phyloP scores from a whole-genome alignment of 2,329 filamentous ascomycete species.

The Colletotrichum cereale region DNA sequence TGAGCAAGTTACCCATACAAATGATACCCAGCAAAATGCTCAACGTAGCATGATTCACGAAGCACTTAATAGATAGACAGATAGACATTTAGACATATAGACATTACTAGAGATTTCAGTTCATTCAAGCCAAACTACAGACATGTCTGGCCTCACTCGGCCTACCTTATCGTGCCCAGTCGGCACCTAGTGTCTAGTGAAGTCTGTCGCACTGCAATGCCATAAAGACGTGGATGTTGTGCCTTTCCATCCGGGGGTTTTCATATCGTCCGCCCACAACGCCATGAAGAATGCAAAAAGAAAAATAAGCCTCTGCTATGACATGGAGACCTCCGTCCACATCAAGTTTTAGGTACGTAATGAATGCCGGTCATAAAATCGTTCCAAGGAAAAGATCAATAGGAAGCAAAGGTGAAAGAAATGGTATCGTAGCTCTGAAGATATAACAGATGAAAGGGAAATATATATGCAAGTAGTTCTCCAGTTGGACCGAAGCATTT shows the following conservation, averaged over 20 bases:
- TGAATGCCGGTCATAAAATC: conserved; percentile 29
- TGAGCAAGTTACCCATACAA: neutral
- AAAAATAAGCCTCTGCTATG: neutral
- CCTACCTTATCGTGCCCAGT: conserved; percentile 5
- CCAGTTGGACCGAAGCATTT: neutral
- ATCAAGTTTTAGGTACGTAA: neutral
- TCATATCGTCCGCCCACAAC: conserved; percentile 4
- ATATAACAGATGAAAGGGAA: conserved; percentile 3
- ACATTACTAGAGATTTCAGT: neutral
- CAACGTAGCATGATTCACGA: neutral
- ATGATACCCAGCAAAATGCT: neutral
- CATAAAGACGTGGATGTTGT: conserved; percentile 34
- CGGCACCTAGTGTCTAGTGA: neutral
- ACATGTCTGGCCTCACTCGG: neutral
- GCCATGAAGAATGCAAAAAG: neutral
- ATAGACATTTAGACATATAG: no score
- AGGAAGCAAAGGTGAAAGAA: conserved; percentile 11
- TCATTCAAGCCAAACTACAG: neutral
- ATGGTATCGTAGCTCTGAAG: conserved; percentile 27
- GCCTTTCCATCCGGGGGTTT: conserved; percentile 12
- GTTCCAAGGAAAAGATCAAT: neutral
- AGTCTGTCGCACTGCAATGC: conserved; percentile 2
- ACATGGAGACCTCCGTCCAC: conserved; percentile 4
- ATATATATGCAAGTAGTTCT: neutral
- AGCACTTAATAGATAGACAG: no score